Evolutionary conservation across 163 green algal genomes (phyloP), one percentile per base, ranked within the genome.

Genomic region (Chloromonas sp.): DNA sequence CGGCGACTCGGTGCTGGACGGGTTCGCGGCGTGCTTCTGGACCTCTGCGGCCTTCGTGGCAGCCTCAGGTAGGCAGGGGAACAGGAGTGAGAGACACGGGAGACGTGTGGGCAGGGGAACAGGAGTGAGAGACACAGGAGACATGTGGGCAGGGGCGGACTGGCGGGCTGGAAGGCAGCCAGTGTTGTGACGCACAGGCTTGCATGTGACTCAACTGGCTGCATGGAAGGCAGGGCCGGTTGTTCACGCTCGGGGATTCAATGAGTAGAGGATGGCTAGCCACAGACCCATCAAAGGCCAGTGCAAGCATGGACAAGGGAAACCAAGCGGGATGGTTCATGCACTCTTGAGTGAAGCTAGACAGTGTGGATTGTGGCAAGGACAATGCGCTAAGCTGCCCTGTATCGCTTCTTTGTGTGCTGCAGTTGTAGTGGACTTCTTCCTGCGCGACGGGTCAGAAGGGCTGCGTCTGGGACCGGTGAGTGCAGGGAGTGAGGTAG

Each of bases 11-110:
- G 80, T 90, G 0, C 87, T 92, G 3, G 82, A 92, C 3, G 93
- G 95, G 14, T 95, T 98, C 81, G 95, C 93, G 1, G 90, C 86
- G 57, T 98, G 95, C 90, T 95, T 98, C 81, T 91, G 93, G 83
- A 91, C 91, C 1, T 95, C 92, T 0, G 77, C 92, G 0, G 87
- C 3, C 57, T 96, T 96, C 82, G 91, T 36, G 36, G 36, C 36
- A 36, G 36, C 36, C 36, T 36, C 36, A 36, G 36, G 36, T 36
- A 36, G 36, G 36, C 36, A 36, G 36, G 36, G 36, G 36, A 36
- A 36, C 36, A 36, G 36, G 36, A 36, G 36, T 36, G 36, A 36
- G 36, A 36, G 36, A 36, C 36, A 36, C 36, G 36, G 36, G 36
- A 36, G 36, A 36, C 36, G 36, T 36, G 36, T 36, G 36, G 36